Evolutionary conservation across 805 yeast species (phyloP).

Genomic region (Teunomyces pallodes): DNA sequence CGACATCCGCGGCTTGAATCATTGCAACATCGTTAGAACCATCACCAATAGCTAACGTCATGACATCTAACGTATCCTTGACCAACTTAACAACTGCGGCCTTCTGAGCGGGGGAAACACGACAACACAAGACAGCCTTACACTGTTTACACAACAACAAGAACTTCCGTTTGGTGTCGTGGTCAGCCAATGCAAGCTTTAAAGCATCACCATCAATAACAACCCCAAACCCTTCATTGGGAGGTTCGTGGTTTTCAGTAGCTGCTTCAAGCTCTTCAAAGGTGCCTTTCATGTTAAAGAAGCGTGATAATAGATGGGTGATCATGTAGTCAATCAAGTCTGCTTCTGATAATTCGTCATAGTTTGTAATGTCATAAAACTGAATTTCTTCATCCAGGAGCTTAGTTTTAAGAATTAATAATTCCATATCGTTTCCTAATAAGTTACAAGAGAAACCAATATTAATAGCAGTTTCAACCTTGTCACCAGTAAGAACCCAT

Average conservation of each 20-base stretch:
- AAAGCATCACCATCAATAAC: conserved; percentile 73
- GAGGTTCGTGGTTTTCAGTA: conserved; percentile 61
- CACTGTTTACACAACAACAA: conserved; percentile 72
- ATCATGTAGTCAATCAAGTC: conserved; percentile 46
- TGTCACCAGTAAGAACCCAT: conserved; percentile 84
- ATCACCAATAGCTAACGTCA: conserved; percentile 81
- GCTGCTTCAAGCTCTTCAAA: conserved; percentile 56
- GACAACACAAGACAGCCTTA: conserved; percentile 75
- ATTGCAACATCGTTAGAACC: conserved; percentile 87
- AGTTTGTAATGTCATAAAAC: conserved; percentile 17
- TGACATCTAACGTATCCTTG: conserved; percentile 60
- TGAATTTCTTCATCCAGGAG: conserved; percentile 24
- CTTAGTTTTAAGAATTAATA: conserved; percentile 51
- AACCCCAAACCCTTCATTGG: conserved; percentile 55
- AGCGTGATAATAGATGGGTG: conserved; percentile 49
- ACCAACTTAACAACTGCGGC: conserved; percentile 72
- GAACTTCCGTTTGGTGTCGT: conserved; percentile 46
- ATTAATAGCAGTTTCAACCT: conserved; percentile 79
- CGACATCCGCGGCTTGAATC: conserved; percentile 84
- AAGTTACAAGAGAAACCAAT: conserved; percentile 79
- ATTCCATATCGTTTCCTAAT: conserved; percentile 64
- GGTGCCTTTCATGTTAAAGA: conserved; percentile 60
- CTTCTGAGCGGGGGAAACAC: conserved; percentile 82
- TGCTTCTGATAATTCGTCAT: conserved; percentile 24
- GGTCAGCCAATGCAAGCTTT: conserved; percentile 39